phyloP scores from a whole-genome alignment of 2,329 filamentous ascomycete species.

The Helotiales sp. region DNA sequence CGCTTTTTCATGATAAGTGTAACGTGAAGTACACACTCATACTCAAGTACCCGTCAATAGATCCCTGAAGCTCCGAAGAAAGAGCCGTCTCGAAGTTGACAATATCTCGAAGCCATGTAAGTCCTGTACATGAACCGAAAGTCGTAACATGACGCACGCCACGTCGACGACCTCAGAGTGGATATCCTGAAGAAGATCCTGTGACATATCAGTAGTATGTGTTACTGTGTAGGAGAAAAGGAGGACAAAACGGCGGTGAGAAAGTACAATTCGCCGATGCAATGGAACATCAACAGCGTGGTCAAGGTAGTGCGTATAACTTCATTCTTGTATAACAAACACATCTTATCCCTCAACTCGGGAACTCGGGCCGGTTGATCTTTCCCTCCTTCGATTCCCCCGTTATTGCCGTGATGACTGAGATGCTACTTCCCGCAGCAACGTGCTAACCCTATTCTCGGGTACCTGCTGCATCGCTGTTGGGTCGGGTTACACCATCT shows the following conservation, averaged over 20 bases:
- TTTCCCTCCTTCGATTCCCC: neutral
- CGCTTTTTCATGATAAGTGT: neutral
- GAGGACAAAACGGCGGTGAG: constrained; percentile 4
- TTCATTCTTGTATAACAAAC: neutral
- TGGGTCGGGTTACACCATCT: constrained; percentile 15
- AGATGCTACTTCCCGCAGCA: neutral
- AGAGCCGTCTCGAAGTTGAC: neutral
- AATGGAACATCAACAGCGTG: neutral
- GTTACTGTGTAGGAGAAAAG: neutral
- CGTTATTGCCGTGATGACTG: neutral
- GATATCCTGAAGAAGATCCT: neutral
- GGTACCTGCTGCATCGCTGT: constrained; percentile 16
- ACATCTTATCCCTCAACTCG: neutral
- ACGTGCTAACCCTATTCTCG: constrained; percentile 1
- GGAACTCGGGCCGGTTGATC: constrained; percentile 4
- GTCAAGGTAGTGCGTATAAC: neutral
- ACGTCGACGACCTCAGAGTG: neutral
- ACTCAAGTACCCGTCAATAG: constrained; percentile 5
- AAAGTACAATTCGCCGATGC: constrained; percentile 7
- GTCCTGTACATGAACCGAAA: neutral
- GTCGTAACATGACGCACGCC: constrained; percentile 1
- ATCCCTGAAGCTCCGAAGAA: neutral
- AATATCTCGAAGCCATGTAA: neutral
- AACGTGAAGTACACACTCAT: neutral
- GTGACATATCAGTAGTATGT: neutral